Base-by-base conservation (phyloP, 2,329 filamentous ascomycete genomes). In the Hypoxylon rubiginosum region DNA sequence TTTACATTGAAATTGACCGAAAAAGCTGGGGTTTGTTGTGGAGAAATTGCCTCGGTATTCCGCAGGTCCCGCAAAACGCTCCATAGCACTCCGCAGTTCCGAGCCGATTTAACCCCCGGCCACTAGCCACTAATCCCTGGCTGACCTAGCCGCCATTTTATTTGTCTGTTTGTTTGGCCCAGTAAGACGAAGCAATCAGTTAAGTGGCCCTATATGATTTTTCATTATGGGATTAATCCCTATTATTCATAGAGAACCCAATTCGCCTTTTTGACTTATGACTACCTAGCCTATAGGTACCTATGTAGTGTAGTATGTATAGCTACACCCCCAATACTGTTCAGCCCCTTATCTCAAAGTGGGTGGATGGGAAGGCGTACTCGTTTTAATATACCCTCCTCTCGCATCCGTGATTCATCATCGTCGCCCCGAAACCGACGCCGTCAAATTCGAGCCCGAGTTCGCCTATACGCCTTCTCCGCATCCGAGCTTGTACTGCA, bases 21-120 rank as follows among this genome's bases (percentile, higher is more conserved):
- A 55, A 56, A 26, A 49, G 32, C 51, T 59, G 58, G 54, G 50
- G 55, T 58, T 49, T 26, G 30, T 46, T 62, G 41, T 66, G 58
- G 60, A 49, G 62, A 19, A 56, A 61, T 66, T 66, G 50, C 66
- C 66, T 66, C 66, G 66, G 66, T 32, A 66, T 58, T 34, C 63
- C 59, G 54, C 17, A n/a, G 34, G 34, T 36, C 34, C 34, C 34
- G 34, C 34, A 36, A 15, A 15, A 15, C 9, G 57, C 43, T 36
- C 61, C 59, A 63, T 48, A 36, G 4, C 55, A 61, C 50, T 60
- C 66, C 62, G 62, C 66, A 58, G 39, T 58, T 55, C 58, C 54
- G 56, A 49, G 36, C 32, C 39, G 39, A 43, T 17, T n/a, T 19
- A n/a, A 19, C 15, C 39, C 39, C 39, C 39, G 39, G 39, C 39